These are phyloP conservation scores for Tylopilus vinaceipallidus DNA, from an alignment of 768 basidiomycete genomes.

Conservation along the genomic window DNA sequence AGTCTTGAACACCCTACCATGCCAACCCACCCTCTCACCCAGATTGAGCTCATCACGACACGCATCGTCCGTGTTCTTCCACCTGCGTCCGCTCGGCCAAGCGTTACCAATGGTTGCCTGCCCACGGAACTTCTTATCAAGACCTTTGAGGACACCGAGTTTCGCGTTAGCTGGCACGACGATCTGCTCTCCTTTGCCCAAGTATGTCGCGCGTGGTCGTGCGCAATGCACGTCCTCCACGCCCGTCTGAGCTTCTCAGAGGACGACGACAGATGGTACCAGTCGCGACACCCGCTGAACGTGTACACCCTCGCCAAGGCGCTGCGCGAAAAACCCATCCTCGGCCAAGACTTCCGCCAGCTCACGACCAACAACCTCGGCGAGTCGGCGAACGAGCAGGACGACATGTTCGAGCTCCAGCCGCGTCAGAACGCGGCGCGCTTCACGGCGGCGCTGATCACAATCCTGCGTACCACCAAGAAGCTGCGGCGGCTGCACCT, in stretches of 20 bases:
- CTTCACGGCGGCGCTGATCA: conserved; percentile 19
- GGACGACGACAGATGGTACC: conserved; percentile 1
- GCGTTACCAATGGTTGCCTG: conserved; percentile 9
- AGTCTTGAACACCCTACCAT: not conserved
- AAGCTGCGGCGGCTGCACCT: conserved; percentile 16
- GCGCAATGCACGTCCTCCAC: conserved; percentile 22
- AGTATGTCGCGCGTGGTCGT: conserved; percentile 24
- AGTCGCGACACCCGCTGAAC: conserved; percentile 6
- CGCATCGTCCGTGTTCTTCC: conserved; percentile 21
- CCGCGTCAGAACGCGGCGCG: not conserved
- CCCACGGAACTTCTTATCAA: conserved; percentile 22
- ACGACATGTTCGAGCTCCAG: not conserved
- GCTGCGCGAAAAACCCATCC: conserved; percentile 10
- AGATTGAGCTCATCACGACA: conserved; percentile 20
- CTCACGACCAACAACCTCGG: conserved; percentile 20
- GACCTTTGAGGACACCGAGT: conserved; percentile 19
- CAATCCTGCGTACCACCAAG: conserved; percentile 18
- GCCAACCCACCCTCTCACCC: conserved; percentile 8
- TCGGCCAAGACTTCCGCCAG: conserved; percentile 11
- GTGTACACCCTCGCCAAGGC: conserved; percentile 18
- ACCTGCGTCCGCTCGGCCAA: not conserved
- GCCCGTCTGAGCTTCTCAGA: conserved; percentile 16
- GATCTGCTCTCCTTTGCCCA: conserved; percentile 27
- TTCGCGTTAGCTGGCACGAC: conserved; percentile 16
- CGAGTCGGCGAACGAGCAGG: not conserved